Evolutionary conservation across 2,329 filamentous ascomycete species (phyloP), one percentile per base, ranked within the genome.

Genomic region (Colletotrichum musicola): DNA sequence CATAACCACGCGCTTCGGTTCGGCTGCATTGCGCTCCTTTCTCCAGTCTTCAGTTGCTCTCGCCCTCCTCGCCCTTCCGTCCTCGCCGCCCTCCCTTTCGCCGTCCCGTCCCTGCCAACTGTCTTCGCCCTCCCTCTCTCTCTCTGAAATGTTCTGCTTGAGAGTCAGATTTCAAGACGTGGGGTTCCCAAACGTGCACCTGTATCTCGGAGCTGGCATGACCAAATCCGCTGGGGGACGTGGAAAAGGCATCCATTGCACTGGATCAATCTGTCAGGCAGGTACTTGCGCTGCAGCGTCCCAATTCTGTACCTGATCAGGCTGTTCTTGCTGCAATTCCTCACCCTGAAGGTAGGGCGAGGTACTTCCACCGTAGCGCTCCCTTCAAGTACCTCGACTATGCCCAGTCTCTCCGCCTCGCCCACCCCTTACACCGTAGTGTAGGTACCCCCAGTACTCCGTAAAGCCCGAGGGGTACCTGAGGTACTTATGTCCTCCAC

Each of bases 11-110:
- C 65, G 42, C 65, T 46, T 68, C 40, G 64, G 60, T 46, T 68
- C 40, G 60, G 60, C 42, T 64, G 60, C 64, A 54, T 49, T 62
- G 51, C 22, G 59, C 51, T 67, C 60, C 64, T 57, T 55, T 63
- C 61, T 56, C 65, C 47, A 40, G 20, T 62, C 35, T 62, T 62
- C 42, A 13, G 25, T 18, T 22, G 6, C 51, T 20, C 35, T 18
- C 51, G 25, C 42, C 30, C 25, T 56, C 49, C 30, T 57, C 51
- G 22, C 22, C 40, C 40, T 20, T 40, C 50, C 35, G 13, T 51
- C 35, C 30, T 50, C 13, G 49, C 16, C 20, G 20, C 18, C 49
- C 58, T 62, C 59, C 59, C 59, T 62, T 62, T 53, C 58, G 16
- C 58, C 58, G 53, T 62, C 38, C 30, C 30, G 42, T 62, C 47